These are phyloP conservation scores for Stevia rebaudiana DNA, from an alignment of 140 eudicot genomes.

Conservation along the genomic window DNA sequence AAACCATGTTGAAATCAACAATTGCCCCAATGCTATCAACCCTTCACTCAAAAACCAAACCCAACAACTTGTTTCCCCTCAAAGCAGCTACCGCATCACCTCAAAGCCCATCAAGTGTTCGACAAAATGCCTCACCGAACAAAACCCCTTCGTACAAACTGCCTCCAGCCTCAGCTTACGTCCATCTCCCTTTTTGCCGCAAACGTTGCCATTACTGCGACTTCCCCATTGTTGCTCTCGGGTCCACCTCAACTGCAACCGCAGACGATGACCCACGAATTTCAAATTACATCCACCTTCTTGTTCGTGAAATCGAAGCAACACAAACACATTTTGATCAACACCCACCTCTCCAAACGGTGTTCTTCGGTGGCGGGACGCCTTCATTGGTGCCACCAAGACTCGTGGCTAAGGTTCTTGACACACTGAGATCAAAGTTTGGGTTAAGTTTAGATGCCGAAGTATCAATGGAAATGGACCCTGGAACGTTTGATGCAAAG, in stretches of 20 bases:
- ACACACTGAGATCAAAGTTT: conserved; percentile 42
- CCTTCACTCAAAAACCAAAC: conserved; percentile 34
- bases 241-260: conserved; percentile 37
- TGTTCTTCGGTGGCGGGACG: conserved; percentile 91
- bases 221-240: conserved; percentile 94
- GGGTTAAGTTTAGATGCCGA: conserved; percentile 71
- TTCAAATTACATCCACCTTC: conserved; percentile 43
- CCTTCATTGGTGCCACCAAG: conserved; percentile 91
- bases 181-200: conserved; percentile 97
- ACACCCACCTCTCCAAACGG: conserved; percentile 76
- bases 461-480: conserved; percentile 98
- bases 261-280: conserved; percentile 69
- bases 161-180: conserved; percentile 81
- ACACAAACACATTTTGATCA: conserved; percentile 31
- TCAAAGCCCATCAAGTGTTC: conserved; percentile 57
- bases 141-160: conserved; percentile 32
- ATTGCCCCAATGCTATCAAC: conserved; percentile 36
- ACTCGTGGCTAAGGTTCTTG: conserved; percentile 59
- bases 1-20: conserved; percentile 48
- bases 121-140: conserved; percentile 55
- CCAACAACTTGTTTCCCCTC: conserved; percentile 12
- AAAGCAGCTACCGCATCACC: neutral
- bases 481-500: conserved; percentile 76
- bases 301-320: conserved; percentile 67
- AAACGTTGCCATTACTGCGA: conserved; percentile 97